phyloP scores from a whole-genome alignment of 148 eudicot species.

The Mesembryanthemum crystallinum region DNA sequence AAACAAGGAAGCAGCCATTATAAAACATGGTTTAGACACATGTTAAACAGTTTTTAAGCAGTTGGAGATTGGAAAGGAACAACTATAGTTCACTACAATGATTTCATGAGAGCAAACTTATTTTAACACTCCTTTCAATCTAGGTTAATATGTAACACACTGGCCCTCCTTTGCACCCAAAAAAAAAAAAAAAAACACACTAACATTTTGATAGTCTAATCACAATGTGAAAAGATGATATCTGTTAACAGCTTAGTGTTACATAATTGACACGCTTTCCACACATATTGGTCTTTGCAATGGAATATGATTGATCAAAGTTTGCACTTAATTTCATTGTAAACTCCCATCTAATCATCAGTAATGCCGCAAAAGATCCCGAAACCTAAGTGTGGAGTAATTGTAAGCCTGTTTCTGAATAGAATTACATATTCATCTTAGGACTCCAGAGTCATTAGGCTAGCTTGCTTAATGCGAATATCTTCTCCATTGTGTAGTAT shows the following conservation, averaged over 20 bases:
- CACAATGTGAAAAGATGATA: neutral
- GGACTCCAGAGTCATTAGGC: neutral
- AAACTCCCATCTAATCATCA: neutral
- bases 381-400: neutral
- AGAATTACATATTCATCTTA: neutral
- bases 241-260: neutral
- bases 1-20: neutral
- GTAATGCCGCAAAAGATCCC: too few relatives aligned
- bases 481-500: constrained; percentile 33
- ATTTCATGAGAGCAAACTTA: neutral
- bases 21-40: too few relatives aligned
- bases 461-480: neutral
- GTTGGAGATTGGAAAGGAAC: too few relatives aligned
- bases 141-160: too few relatives aligned
- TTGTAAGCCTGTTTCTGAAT: neutral
- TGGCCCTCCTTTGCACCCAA: too few relatives aligned
- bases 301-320: neutral
- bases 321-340: neutral
- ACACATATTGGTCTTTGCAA: neutral
- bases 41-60: too few relatives aligned
- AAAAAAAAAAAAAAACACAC: too few relatives aligned
- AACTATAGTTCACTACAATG: too few relatives aligned
- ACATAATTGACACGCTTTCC: neutral
- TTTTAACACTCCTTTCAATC: neutral
- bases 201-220: too few relatives aligned